These are phyloP conservation scores for Phycomyces blakesleeanus DNA, from an alignment of 192 early-diverging fungal genomes.

Conservation along the genomic window DNA sequence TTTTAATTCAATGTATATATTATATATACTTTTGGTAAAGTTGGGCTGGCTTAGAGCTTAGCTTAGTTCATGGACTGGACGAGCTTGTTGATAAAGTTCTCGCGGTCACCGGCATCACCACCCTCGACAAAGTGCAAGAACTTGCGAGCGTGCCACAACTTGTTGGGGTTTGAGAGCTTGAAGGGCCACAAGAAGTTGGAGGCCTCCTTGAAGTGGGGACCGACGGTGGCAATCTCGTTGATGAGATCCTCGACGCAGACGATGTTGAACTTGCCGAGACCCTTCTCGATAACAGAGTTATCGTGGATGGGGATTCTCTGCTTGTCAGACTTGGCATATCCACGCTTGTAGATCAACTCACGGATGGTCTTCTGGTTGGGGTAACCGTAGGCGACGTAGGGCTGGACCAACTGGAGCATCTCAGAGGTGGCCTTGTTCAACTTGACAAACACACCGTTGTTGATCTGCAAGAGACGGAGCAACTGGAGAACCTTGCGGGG, in stretches of 20 bases:
- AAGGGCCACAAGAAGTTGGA: slow-evolving; percentile 99
- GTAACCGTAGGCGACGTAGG: slow-evolving; percentile 92
- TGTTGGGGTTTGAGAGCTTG: slow-evolving; percentile 97
- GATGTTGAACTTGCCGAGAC: slow-evolving; percentile 91
- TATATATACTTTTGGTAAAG: too few relatives aligned
- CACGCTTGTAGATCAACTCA: slow-evolving; percentile 99
- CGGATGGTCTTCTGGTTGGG: slow-evolving; percentile 98
- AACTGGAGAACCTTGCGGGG: slow-evolving; percentile 99
- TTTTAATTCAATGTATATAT: not conserved
- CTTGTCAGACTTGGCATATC: slow-evolving; percentile 96
- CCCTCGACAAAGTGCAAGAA: slow-evolving; percentile 94
- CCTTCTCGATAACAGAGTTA: slow-evolving; percentile 92
- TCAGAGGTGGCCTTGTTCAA: slow-evolving; percentile 95
- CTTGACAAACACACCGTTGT: slow-evolving; percentile 94
- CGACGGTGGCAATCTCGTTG: slow-evolving; percentile 98
- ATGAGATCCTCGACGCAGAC: slow-evolving; percentile 97
- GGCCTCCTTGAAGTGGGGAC: slow-evolving; percentile 90
- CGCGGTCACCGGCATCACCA: slow-evolving; percentile 96
- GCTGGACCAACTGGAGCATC: slow-evolving; percentile 95
- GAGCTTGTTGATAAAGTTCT: slow-evolving; percentile 93
- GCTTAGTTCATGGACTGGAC: slow-evolving; percentile 96
- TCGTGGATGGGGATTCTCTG: slow-evolving; percentile 95
- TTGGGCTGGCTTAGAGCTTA: too few relatives aligned
- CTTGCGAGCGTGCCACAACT: slow-evolving; percentile 93
- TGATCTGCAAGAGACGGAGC: slow-evolving; percentile 98